Conservation (phyloP, 371 early-diverging fungal species). For the Mucor mucedo region DNA sequence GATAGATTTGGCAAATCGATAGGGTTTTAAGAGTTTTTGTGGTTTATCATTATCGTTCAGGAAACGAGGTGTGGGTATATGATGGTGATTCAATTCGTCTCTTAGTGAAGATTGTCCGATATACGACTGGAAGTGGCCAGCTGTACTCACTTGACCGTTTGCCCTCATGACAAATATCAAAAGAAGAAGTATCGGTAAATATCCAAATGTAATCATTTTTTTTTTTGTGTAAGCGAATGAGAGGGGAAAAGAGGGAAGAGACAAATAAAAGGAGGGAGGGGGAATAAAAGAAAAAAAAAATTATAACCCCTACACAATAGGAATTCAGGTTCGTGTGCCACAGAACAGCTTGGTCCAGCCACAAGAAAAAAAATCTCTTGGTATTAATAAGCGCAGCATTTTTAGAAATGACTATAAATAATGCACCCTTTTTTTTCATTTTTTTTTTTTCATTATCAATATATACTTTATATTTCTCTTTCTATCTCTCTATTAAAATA, state of each 20-base stretch:
- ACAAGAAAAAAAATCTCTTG: neutral
- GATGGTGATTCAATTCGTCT: neutral
- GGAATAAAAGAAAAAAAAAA: neutral
- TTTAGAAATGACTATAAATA: neutral
- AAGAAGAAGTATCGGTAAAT: neutral
- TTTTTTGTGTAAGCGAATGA: no score
- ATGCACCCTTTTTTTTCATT: slow-evolving; percentile 6
- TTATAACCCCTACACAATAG: neutral
- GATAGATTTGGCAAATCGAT: slow-evolving; percentile 27
- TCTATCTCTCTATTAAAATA: neutral
- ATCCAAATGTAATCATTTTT: neutral
- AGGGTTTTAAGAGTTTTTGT: slow-evolving; percentile 7
- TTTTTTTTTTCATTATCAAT: neutral
- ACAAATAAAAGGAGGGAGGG: no score
- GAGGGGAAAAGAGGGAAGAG: no score
- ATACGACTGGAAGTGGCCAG: neutral
- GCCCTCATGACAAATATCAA: neutral
- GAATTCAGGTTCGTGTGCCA: neutral
- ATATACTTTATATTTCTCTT: neutral
- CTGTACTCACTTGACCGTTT: neutral
- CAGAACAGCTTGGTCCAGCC: neutral
- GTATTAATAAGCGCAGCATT: neutral
- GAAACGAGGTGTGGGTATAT: slow-evolving; percentile 9
- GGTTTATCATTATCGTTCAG: neutral
- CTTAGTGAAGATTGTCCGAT: neutral